Base-by-base conservation (phyloP, 1,284 basidiomycete species). In the Ceratobasidium sp. region DNA sequence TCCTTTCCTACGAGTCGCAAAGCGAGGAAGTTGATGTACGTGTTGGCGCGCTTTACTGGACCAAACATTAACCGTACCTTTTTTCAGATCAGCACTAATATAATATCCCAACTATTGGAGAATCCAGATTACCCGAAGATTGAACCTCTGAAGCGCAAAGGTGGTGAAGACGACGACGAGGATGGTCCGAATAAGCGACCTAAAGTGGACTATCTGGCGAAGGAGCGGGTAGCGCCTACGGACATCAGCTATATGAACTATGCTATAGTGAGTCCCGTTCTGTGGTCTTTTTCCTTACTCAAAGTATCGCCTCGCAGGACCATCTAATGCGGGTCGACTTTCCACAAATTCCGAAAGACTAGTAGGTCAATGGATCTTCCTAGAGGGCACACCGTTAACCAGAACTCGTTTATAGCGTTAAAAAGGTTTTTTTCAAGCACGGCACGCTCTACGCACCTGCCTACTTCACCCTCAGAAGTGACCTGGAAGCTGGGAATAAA, bases 101-200 rank as follows among this genome's bases (percentile, higher is more conserved):
- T 89, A 0, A 74, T 92, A 9, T 85, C 89, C 60, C 73, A 78
- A 8, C 81, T 92, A 0, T 85, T 92, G 59, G 90, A 92, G 74
- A 81, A 87, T 72, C 80, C 84, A 0, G 77, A 79, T 11, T 91
- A 91, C 76, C 90, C 90, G 0, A 88, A 84, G 75, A 79, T 82
- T 2, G 83, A 85, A 21, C 42, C 70, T 30, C 7, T 28, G 25
- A 72, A 72, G 38, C 54, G 67, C 11, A 49, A 73, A 18, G 56
- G 23, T 18, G 36, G 18, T 7, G 56, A 51, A 12, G 63, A 64
- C n/a, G 63, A 30, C 9, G 82, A 78, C 8, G 70, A 62, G 21
- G 73, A 73, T 33, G 78, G 75, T 7, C 86, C 86, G 76, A 83
- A 83, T 36, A 90, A 89, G 78, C 83, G 85, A 42, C 71, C 77